These are phyloP conservation scores for Camelina laxa DNA, from an alignment of 345 rosid genomes.

Conservation along the genomic window DNA sequence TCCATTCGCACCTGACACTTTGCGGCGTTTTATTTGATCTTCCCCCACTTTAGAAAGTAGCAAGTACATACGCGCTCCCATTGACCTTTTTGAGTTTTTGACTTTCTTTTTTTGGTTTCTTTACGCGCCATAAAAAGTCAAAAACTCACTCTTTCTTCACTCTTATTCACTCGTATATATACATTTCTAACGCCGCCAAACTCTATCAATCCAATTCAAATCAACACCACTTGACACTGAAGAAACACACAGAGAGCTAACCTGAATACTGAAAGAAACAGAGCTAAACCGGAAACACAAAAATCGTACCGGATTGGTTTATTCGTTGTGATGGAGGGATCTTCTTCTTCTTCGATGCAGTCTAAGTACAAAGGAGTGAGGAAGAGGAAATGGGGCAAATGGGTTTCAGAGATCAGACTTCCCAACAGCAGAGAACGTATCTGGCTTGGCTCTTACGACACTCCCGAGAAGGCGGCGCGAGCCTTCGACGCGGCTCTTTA, in stretches of 20 bases:
- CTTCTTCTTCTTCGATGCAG: conserved; percentile 36
- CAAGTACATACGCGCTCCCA: conserved; percentile 24
- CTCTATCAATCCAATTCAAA: background rate
- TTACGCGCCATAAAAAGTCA: conserved; percentile 39
- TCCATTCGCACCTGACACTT: background rate
- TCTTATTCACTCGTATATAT: conserved; percentile 23
- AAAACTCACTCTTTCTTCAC: conserved; percentile 30
- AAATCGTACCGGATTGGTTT: conserved; percentile 1
- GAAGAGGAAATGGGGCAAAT: conserved; percentile 92
- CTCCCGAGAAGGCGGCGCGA: conserved; percentile 80
- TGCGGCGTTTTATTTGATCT: conserved; percentile 21
- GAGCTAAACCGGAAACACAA: conserved; percentile 1
- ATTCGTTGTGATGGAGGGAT: conserved; percentile 19
- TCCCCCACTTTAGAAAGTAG: no score
- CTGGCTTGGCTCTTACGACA: conserved; percentile 82
- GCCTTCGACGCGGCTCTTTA: conserved; percentile 85
- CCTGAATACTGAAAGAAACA: background rate
- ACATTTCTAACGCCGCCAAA: conserved; percentile 25
- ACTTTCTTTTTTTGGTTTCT: background rate
- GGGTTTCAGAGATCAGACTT: conserved; percentile 89
- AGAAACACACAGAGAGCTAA: background rate
- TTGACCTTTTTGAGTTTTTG: conserved; percentile 13
- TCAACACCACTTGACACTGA: background rate
- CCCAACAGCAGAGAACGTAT: conserved; percentile 90
- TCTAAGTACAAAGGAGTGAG: conserved; percentile 82